A percentile compares a stretch with the other conserved stretches of the same genome.
phyloP scores from a whole-genome alignment of 805 yeast species.

The Hanseniaspora guilliermondii region DNA sequence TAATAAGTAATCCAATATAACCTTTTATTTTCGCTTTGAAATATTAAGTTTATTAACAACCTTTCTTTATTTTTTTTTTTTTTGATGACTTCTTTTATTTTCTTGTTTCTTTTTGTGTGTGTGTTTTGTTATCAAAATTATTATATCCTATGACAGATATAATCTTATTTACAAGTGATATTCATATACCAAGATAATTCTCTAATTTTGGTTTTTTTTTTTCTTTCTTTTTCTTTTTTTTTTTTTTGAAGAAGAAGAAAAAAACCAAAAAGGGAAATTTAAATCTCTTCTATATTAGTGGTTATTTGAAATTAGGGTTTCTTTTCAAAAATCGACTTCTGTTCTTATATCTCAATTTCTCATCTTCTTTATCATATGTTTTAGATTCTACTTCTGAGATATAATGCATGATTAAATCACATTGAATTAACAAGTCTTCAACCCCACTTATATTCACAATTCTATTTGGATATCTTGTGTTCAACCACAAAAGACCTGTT shows the following conservation, averaged over 20 bases:
- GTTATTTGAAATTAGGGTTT: background rate
- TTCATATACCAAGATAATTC: too few relatives aligned
- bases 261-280: background rate
- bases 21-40: too few relatives aligned
- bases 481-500: conserved; percentile 68
- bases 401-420: conserved; percentile 42
- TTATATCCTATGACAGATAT: too few relatives aligned
- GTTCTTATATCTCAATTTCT: background rate
- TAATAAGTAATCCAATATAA: too few relatives aligned
- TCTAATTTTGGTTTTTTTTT: too few relatives aligned
- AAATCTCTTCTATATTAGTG: background rate
- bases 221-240: too few relatives aligned
- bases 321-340: background rate
- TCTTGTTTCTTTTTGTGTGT: too few relatives aligned
- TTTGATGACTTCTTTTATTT: too few relatives aligned
- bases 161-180: too few relatives aligned
- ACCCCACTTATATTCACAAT: conserved; percentile 72
- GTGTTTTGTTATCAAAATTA: too few relatives aligned
- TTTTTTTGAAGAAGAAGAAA: background rate
- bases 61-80: too few relatives aligned
- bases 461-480: conserved; percentile 71
- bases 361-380: background rate
- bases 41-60: too few relatives aligned
- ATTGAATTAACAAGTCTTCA: conserved; percentile 48
- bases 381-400: conserved; percentile 21